phyloP scores from a whole-genome alignment of 1,284 basidiomycete species.

The Microbotryomycetes sp. region DNA sequence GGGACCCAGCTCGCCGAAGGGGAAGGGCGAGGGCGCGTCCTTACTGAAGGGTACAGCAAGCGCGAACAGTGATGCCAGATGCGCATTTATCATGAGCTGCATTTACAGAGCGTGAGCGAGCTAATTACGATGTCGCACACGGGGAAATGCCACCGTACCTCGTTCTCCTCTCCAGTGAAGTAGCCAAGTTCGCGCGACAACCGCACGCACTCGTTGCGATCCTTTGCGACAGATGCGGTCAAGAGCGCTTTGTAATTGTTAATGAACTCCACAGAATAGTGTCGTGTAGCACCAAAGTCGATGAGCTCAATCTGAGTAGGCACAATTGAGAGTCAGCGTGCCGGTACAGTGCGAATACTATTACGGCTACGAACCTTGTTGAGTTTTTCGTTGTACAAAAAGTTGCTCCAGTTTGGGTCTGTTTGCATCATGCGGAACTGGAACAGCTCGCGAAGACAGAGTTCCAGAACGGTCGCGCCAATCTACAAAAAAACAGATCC shows the following conservation, averaged over 20 bases:
- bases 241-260: constrained; percentile 78
- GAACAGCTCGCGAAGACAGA: constrained; percentile 87
- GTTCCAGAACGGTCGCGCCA: constrained; percentile 68
- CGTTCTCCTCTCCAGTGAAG: constrained; percentile 78
- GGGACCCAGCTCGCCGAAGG: constrained; percentile 53
- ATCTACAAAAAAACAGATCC: constrained; percentile 53
- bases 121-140: background rate
- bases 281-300: constrained; percentile 90
- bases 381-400: constrained; percentile 70
- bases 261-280: constrained; percentile 81
- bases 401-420: constrained; percentile 98
- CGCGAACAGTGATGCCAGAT: constrained; percentile 68
- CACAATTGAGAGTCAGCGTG: background rate
- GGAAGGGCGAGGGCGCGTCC: constrained; percentile 55
- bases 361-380: constrained; percentile 46
- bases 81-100: constrained; percentile 81
- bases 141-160: constrained; percentile 48
- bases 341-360: background rate
- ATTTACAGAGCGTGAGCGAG: background rate
- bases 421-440: constrained; percentile 93
- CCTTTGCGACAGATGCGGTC: constrained; percentile 64
- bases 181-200: constrained; percentile 80
- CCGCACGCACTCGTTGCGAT: constrained; percentile 61
- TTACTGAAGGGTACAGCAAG: constrained; percentile 72
- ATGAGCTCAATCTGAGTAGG: constrained; percentile 68